Evolutionary conservation across 2,329 filamentous ascomycete genomes (phyloP).

Genomic region (Aspergillus alliaceus): DNA sequence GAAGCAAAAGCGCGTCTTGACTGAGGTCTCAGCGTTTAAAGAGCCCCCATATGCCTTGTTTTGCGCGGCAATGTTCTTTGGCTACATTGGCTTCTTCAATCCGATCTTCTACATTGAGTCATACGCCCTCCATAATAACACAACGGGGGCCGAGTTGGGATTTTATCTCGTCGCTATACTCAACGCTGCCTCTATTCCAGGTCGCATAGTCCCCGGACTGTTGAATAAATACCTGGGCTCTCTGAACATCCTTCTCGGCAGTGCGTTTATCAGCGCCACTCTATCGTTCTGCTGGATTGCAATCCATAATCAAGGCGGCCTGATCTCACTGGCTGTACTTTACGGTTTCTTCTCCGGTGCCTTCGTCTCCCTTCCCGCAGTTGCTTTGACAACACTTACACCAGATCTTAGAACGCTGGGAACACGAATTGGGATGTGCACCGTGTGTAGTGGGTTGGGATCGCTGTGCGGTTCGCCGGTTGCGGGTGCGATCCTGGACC

Average conservation of each 20-base stretch:
- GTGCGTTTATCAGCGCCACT: neutral
- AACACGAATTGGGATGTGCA: no score
- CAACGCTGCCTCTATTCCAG: neutral
- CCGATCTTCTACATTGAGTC: conserved; percentile 1
- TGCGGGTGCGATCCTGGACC: no score
- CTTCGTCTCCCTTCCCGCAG: no score
- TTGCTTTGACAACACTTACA: no score
- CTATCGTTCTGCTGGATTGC: conserved; percentile 5
- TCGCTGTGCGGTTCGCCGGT: no score
- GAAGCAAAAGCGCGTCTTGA: neutral
- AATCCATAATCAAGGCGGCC: conserved; percentile 50
- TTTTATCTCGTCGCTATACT: conserved; percentile 3
- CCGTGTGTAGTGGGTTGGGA: no score
- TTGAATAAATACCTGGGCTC: conserved; percentile 1
- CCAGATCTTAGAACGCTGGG: no score
- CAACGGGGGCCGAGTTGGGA: neutral
- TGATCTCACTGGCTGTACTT: conserved; percentile 58
- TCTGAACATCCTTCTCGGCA: neutral
- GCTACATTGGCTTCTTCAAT: neutral
- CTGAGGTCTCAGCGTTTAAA: neutral
- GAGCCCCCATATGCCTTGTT: neutral
- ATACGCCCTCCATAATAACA: neutral
- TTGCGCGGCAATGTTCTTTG: neutral
- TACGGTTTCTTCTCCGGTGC: conserved; percentile 2
- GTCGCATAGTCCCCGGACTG: neutral